These are phyloP conservation scores for Lactarius sp. DNA, from an alignment of 768 basidiomycete genomes.

Conservation along the genomic window DNA sequence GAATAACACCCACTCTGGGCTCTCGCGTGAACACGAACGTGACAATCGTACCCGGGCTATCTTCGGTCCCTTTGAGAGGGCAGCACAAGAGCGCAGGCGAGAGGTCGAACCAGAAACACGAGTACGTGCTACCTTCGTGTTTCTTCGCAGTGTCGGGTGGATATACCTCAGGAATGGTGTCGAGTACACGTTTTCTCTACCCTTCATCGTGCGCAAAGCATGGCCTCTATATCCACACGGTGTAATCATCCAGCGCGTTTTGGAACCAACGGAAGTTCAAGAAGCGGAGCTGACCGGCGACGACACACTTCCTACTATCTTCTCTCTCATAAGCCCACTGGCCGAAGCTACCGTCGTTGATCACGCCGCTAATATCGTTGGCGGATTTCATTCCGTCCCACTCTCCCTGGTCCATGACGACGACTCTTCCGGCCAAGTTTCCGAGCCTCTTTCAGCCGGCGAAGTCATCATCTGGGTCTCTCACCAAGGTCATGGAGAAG, in stretches of 20 bases:
- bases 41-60: constrained; percentile 31
- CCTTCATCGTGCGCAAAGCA: constrained; percentile 72
- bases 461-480: constrained; percentile 66
- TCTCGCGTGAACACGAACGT: constrained; percentile 27
- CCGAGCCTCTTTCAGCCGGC: constrained; percentile 52
- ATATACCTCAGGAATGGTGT: constrained; percentile 66
- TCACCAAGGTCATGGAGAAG: constrained; percentile 37
- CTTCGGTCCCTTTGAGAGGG: constrained; percentile 40
- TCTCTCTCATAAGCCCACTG: constrained; percentile 72
- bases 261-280: constrained; percentile 60
- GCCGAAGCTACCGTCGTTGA: constrained; percentile 71
- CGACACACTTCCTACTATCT: constrained; percentile 70
- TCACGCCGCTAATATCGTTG: constrained; percentile 55
- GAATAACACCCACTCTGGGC: constrained; percentile 28
- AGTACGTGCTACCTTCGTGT: constrained; percentile 66
- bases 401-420: constrained; percentile 20
- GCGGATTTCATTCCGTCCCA: constrained; percentile 36
- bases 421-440: constrained; percentile 45
- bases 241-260: constrained; percentile 68
- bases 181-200: constrained; percentile 74
- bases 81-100: constrained; percentile 34
- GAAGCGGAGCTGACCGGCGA: constrained; percentile 66
- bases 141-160: constrained; percentile 68
- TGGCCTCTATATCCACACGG: constrained; percentile 80
- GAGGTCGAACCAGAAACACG: constrained; percentile 38